phyloP scores from a whole-genome alignment of 805 yeast genomes.

The Candida krabiensis region DNA sequence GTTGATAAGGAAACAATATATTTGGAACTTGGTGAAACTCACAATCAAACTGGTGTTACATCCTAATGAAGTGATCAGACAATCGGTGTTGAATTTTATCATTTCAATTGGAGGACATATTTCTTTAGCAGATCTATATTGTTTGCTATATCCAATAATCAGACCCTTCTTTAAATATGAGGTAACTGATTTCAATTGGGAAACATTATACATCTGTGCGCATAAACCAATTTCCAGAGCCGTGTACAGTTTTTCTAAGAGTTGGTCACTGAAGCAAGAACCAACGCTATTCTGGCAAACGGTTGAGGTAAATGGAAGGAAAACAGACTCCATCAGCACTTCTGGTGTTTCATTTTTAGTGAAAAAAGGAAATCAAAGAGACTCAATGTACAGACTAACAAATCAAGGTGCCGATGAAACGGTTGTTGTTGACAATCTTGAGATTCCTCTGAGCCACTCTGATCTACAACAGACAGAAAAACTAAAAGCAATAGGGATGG shows the following conservation, averaged over 20 bases:
- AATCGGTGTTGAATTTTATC: conserved; percentile 60
- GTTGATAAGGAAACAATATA: conserved; percentile 46
- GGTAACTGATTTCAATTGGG: conserved; percentile 64
- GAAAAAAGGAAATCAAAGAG: conserved; percentile 21
- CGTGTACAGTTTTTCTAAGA: conserved; percentile 59
- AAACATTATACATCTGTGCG: conserved; percentile 62
- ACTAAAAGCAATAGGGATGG: conserved; percentile 70
- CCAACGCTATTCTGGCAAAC: conserved; percentile 82
- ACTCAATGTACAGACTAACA: conserved; percentile 18
- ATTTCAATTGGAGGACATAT: conserved; percentile 61
- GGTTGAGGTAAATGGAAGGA: conserved; percentile 30
- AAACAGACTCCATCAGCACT: conserved; percentile 47
- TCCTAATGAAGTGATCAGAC: conserved; percentile 85
- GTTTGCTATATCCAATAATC: conserved; percentile 79
- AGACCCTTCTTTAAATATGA: conserved; percentile 78
- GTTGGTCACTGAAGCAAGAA: conserved; percentile 69
- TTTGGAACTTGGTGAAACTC: conserved; percentile 55
- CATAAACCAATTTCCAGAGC: conserved; percentile 66
- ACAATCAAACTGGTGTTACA: conserved; percentile 66
- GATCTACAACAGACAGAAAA: conserved; percentile 75
- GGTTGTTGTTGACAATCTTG: conserved; percentile 40
- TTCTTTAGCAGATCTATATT: conserved; percentile 75
- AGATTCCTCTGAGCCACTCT: conserved; percentile 57
- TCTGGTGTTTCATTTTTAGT: conserved; percentile 35
- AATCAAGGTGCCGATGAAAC: conserved; percentile 29